Evolutionary conservation across 2,329 filamentous ascomycete species (phyloP).

Genomic region (Fusarium stilboides): DNA sequence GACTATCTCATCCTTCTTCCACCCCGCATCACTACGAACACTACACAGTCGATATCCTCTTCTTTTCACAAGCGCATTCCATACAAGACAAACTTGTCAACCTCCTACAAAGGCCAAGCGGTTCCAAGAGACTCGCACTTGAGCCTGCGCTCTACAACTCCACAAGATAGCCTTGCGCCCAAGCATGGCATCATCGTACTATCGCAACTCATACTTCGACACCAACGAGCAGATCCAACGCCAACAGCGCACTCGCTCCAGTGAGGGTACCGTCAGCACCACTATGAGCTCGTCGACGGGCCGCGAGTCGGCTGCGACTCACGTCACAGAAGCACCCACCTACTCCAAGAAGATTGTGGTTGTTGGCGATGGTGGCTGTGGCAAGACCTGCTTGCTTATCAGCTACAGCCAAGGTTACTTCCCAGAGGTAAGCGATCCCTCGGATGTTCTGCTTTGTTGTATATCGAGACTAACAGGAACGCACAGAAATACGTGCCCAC

Average conservation of each 20-base stretch:
- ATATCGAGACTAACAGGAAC: conserved; percentile 20
- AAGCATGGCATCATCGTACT: conserved; percentile 69
- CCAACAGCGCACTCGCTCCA: conserved; percentile 75
- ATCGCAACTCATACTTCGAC: conserved; percentile 69
- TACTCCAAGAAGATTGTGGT: conserved; percentile 99
- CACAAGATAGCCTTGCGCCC: conserved; percentile 41
- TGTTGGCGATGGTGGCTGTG: conserved; percentile 96
- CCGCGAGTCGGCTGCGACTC: conserved; percentile 83
- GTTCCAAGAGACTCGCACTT: conserved; percentile 41
- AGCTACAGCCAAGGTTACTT: conserved; percentile 99
- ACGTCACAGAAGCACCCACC: conserved; percentile 89
- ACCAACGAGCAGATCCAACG: conserved; percentile 59
- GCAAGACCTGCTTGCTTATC: conserved; percentile 98
- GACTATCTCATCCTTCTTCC: conserved; percentile 19
- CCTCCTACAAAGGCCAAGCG: conserved; percentile 17
- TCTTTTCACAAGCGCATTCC: conserved; percentile 11
- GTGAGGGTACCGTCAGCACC: conserved; percentile 92
- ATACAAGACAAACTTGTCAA: conserved; percentile 14
- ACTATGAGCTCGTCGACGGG: conserved; percentile 82
- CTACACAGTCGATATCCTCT: conserved; percentile 10
- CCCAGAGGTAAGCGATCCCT: conserved; percentile 80
- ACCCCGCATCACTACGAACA: conserved; percentile 42
- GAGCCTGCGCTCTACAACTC: conserved; percentile 35
- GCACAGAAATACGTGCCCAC: conserved; percentile 98
- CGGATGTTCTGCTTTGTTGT: background rate